Conservation (phyloP, 129 eudicot species). For the Heracleum sosnowskyi region DNA sequence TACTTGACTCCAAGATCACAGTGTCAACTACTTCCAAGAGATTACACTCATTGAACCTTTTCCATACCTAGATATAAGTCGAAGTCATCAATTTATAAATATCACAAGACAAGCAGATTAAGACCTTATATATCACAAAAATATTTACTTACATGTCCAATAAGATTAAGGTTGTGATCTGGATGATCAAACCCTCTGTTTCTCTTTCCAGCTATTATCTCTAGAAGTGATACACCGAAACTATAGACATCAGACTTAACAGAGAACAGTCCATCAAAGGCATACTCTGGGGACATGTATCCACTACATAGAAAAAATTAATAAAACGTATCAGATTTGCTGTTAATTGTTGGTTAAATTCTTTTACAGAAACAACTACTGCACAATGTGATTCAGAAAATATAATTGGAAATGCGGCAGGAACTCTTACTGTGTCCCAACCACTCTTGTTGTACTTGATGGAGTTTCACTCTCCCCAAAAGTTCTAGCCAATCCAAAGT, state of each 20-base stretch:
- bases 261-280: slow-evolving; percentile 15
- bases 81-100: too few species aligned
- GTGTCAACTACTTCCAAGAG: slow-evolving; percentile 6
- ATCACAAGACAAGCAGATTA: neutral
- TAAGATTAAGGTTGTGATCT: slow-evolving; percentile 17
- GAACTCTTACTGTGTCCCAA: slow-evolving; percentile 26
- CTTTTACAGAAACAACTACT: too few species aligned
- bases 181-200: slow-evolving; percentile 16
- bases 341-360: too few species aligned
- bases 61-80: slow-evolving; percentile 17
- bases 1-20: neutral
- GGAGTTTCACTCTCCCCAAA: slow-evolving; percentile 14
- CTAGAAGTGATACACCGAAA: slow-evolving; percentile 29
- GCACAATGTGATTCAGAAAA: too few species aligned
- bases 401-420: neutral
- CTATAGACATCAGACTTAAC: slow-evolving; percentile 27
- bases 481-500: slow-evolving; percentile 27
- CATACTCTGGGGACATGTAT: slow-evolving; percentile 26
- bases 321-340: too few species aligned
- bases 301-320: too few species aligned
- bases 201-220: slow-evolving; percentile 20
- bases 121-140: fast-evolving
- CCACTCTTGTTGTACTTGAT: slow-evolving; percentile 17
- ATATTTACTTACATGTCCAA: slow-evolving; percentile 19
- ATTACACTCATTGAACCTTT: slow-evolving; percentile 9